Evolutionary conservation across 495 filamentous ascomycete genomes (phyloP), one percentile per base, ranked within the genome.

Genomic region (Xylaria castorea): DNA sequence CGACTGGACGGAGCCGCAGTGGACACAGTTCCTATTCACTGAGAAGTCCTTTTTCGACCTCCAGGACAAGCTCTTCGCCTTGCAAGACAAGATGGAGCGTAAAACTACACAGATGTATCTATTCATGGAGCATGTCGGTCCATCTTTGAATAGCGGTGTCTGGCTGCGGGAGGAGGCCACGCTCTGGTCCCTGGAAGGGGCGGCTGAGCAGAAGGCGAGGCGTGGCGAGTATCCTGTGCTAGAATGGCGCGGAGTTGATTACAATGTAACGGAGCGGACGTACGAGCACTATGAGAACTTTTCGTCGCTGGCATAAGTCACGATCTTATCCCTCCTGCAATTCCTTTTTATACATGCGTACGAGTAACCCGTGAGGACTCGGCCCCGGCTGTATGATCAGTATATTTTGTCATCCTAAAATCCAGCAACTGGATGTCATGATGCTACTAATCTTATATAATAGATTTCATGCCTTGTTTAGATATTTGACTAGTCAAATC

Each of bases 11-110:
- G 38, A 36, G 27, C 8, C 16, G 5, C 58, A 25, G n/a, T 73
- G 74, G 70, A 9, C 2, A 3, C 25, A 60, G 12, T 74, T 71
- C 42, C 27, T 66, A 0, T 11, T 4, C 3, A 40, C 73, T 0
- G 76, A 78, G 30, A 63, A 74, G 1, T 27, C 36, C 1, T 72
- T 69, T 60, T 64, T 48, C 18, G 27, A 69, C 2, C 14, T 73
- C 14, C 53, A 5, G 7, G 51, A 46, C 22, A 44, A 68, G 44
- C 27, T 73, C 6, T 51, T 42, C 44, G n/a, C 61, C 5, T 36
- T 71, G 7, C 36, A 76, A 32, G 69, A 36, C 34, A 55, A 66
- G 20, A 72, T 76, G 44, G 22, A 46, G 14, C 30, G 69, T 5
- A 51, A 66, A 14, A 20, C 38, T 34, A 58, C 76, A 3, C 62